phyloP scores from a whole-genome alignment of 345 rosid species.

The Populus alba region DNA sequence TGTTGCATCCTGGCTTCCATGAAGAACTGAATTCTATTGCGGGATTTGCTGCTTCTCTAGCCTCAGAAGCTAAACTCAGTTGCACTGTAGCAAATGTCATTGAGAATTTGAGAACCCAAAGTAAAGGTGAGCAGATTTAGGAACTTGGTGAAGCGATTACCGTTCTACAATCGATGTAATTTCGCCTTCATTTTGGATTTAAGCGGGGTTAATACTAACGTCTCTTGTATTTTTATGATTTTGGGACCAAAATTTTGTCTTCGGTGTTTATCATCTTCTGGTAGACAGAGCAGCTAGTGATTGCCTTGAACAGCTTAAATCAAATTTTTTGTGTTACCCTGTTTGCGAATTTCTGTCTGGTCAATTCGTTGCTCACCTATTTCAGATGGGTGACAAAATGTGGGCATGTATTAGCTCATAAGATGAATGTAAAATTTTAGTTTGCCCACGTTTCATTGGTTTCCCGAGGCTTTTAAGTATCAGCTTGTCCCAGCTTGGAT shows the following conservation, averaged over 20 bases:
- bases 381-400: too few relatives aligned
- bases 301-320: too few relatives aligned
- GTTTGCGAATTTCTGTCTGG: too few relatives aligned
- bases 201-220: background rate
- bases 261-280: too few relatives aligned
- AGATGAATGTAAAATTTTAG: too few relatives aligned
- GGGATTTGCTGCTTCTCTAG: conserved; percentile 48
- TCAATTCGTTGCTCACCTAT: too few relatives aligned
- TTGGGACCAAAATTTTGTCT: background rate
- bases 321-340: too few relatives aligned
- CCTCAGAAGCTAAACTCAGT: conserved; percentile 60
- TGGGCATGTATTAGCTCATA: too few relatives aligned
- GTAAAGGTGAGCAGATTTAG: conserved; percentile 33
- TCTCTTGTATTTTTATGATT: background rate
- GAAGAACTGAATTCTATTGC: conserved; percentile 63
- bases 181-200: background rate
- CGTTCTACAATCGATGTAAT: background rate
- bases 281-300: too few relatives aligned
- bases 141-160: background rate
- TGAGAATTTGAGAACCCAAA: conserved; percentile 45
- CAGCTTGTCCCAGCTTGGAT: too few relatives aligned
- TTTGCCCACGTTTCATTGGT: too few relatives aligned
- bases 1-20: conserved; percentile 60
- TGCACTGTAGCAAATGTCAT: conserved; percentile 40
- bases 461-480: too few relatives aligned